A percentile compares a stretch with the other conserved stretches of the same genome.
Evolutionary conservation across 176 grass and related monocot species (phyloP).

Genomic region (Cenchrus americanus): DNA sequence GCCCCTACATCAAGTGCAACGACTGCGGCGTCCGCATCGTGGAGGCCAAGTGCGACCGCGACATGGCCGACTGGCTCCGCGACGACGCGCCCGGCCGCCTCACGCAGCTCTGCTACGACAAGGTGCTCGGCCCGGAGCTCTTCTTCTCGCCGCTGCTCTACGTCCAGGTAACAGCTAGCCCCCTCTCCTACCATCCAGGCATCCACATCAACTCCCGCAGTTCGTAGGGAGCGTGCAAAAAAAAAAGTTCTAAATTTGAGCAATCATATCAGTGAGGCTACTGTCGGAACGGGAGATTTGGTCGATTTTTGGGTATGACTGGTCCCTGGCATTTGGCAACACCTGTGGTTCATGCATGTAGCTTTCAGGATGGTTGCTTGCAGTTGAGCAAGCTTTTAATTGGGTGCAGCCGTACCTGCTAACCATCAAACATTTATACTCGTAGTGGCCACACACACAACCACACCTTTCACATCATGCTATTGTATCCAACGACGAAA

Average conservation of each 20-base stretch:
- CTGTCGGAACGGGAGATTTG: not conserved
- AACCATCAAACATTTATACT: slow-evolving; percentile 28
- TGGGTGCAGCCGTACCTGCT: not conserved
- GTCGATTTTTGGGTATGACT: not conserved
- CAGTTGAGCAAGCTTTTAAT: not conserved
- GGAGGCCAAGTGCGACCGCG: slow-evolving; percentile 63
- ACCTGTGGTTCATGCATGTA: not conserved
- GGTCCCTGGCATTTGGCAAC: not conserved
- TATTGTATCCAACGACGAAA: not conserved
- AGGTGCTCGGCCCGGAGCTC: slow-evolving; percentile 86
- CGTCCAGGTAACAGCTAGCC: slow-evolving; percentile 58
- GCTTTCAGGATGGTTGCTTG: slow-evolving; percentile 17
- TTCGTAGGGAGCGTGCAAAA: not conserved
- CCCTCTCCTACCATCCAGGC: not conserved
- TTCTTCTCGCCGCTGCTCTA: slow-evolving; percentile 86
- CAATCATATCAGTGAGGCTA: not conserved
- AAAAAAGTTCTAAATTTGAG: not conserved
- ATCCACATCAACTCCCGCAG: not conserved
- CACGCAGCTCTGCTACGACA: slow-evolving; percentile 61
- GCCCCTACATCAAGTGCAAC: slow-evolving; percentile 84
- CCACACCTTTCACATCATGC: not conserved
- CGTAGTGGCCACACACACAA: not conserved
- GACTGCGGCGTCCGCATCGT: slow-evolving; percentile 94
- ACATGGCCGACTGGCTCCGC: slow-evolving; percentile 65
- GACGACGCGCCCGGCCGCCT: slow-evolving; percentile 38